Conservation (phyloP, 2,329 filamentous ascomycete species). For the Sclerotinia glacialis region DNA sequence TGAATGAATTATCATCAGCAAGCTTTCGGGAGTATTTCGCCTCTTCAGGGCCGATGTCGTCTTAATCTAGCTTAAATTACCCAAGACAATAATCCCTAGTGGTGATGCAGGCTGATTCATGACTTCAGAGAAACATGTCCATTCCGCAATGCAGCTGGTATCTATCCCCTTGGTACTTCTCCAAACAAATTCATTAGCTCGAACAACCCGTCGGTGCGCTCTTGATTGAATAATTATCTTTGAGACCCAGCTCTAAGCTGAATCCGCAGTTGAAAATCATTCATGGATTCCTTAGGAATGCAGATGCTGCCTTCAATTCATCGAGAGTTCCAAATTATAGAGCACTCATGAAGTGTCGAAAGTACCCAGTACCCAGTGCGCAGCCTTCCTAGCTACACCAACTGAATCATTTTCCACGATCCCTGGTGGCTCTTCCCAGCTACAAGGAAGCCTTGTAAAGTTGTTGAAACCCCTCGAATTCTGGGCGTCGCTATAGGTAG, state of each 20-base stretch:
- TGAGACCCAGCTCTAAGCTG: no score
- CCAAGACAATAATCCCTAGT: conserved; percentile 54
- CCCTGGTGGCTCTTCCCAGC: not conserved
- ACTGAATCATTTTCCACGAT: not conserved
- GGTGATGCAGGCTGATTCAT: not conserved
- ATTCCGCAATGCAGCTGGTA: not conserved
- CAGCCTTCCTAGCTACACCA: no score
- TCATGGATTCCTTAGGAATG: no score
- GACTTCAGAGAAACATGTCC: not conserved
- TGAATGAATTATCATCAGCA: conserved; percentile 39
- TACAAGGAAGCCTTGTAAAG: not conserved
- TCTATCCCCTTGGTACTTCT: no score
- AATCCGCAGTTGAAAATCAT: no score
- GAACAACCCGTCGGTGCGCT: no score
- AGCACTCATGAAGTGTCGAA: no score
- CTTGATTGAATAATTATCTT: no score
- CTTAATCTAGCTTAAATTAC: conserved; percentile 40
- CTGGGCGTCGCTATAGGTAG: not conserved
- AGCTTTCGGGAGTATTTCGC: conserved; percentile 51
- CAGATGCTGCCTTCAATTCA: no score
- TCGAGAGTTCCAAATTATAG: no score
- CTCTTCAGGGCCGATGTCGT: conserved; percentile 43
- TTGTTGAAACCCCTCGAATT: not conserved
- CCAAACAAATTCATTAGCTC: no score
- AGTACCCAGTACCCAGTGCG: no score